These are phyloP conservation scores for Fistulinella cinereoalba DNA, from an alignment of 1,284 basidiomycete species.

Conservation along the genomic window DNA sequence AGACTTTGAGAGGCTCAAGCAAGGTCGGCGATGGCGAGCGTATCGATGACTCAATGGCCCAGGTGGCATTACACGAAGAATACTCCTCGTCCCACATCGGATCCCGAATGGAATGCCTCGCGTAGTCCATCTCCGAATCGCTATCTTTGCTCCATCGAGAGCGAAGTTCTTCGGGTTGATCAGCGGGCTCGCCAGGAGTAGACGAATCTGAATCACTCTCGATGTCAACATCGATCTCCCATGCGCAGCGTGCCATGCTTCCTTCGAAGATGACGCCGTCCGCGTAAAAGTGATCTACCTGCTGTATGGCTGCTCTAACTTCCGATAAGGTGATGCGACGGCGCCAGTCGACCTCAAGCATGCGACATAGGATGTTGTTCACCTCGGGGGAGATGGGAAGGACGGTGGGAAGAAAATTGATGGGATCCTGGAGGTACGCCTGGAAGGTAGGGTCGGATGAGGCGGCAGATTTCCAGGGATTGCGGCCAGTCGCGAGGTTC, in stretches of 20 bases:
- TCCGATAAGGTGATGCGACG: slow-evolving; percentile 68
- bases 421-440: slow-evolving; percentile 65
- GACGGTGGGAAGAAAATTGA: slow-evolving; percentile 65
- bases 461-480: slow-evolving; percentile 98
- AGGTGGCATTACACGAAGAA: slow-evolving; percentile 40
- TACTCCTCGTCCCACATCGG: slow-evolving; percentile 39
- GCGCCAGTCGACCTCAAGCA: slow-evolving; percentile 73
- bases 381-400: slow-evolving; percentile 72
- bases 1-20: slow-evolving; percentile 35
- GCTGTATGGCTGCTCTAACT: slow-evolving; percentile 66
- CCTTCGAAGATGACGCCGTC: slow-evolving; percentile 75
- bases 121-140: slow-evolving; percentile 61
- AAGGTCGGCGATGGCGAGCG: slow-evolving; percentile 32
- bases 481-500: slow-evolving; percentile 92
- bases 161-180: slow-evolving; percentile 35
- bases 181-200: slow-evolving; percentile 29
- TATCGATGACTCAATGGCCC: slow-evolving; percentile 42
- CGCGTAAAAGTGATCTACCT: slow-evolving; percentile 68
- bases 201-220: slow-evolving; percentile 52
- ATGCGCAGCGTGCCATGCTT: slow-evolving; percentile 78
- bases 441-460: slow-evolving; percentile 72
- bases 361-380: slow-evolving; percentile 63
- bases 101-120: slow-evolving; percentile 40
- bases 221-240: slow-evolving; percentile 73
- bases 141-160: slow-evolving; percentile 68